Base-by-base conservation (phyloP, 2,329 filamentous ascomycete species). In the Sphaerulina populicola region DNA sequence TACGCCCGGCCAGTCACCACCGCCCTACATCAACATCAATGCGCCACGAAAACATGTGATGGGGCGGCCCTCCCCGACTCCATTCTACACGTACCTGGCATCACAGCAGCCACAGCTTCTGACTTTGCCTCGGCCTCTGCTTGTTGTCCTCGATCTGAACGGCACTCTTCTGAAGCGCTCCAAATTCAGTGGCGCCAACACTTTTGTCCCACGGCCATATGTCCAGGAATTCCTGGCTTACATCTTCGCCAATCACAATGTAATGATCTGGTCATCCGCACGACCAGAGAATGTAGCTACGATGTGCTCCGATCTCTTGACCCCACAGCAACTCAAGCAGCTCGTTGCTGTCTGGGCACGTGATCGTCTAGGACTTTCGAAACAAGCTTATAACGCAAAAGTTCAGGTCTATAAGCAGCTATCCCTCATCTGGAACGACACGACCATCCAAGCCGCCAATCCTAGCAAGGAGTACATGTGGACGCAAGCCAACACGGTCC, bases 181-280 rank as follows among this genome's bases (percentile, higher is more conserved):
- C 7, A 35, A 42, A 35, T 29, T 33, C 46, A 33, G 36, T 11
- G 46, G 46, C 12, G 36, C 3, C 27, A 74, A 73, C 47, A 73
- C 41, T 66, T 64, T 64, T 52, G 54, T 70, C 1, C 73, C 75
- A 3, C 84, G 93, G 0, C 86, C 86, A 0, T 76, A 82, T 57
- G 77, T 93, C 1, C 62, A 72, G 2, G 59, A 71, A 0, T 96
- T 98, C 67, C 71, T 97, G 3, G 64, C 76, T 27, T 88, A 89
- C 66, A 79, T 90, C 58, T 76, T 94, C 59, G 70, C 78, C 10
- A 82, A 83, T 52, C 91, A 94, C 72, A 74, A 75, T 47, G 84
- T 95, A 29, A 88, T 89, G 71, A 80, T 97, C 52, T 98, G 91
- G 89, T 94, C 91, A 1, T 94, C 88, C 6, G 89, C 91, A 0